Evolutionary conservation across 2,329 filamentous ascomycete genomes (phyloP).

Genomic region (Calonectria multiphialidica): DNA sequence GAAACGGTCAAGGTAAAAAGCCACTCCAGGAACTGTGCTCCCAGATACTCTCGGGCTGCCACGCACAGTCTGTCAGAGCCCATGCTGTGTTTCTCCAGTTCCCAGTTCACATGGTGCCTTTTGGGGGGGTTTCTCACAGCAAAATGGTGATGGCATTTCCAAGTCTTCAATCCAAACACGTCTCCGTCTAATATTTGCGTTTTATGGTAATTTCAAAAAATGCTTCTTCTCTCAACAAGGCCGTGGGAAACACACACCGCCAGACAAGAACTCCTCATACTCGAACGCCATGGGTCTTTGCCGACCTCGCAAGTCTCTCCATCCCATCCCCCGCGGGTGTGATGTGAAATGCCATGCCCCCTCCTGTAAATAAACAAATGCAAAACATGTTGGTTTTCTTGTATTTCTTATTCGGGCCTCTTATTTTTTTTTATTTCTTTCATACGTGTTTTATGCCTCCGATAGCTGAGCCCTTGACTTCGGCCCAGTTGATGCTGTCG

Average conservation of each 20-base stretch:
- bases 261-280: constrained; percentile 40
- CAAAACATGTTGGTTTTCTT: constrained; percentile 14
- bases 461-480: constrained; percentile 87
- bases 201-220: not conserved
- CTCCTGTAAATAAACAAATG: constrained; percentile 31
- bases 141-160: not conserved
- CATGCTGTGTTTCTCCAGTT: not conserved
- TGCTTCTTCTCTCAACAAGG: not conserved
- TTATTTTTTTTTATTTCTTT: not conserved
- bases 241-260: not conserved
- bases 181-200: not conserved
- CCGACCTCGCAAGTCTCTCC: constrained; percentile 4
- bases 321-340: constrained; percentile 18
- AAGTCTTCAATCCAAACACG: not conserved
- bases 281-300: constrained; percentile 42
- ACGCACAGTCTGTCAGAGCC: not conserved
- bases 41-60: not conserved
- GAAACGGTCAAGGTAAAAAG: not conserved
- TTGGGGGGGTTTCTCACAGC: not conserved
- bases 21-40: not conserved
- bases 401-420: not conserved
- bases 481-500: constrained; percentile 89
- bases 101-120: not conserved
- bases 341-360: constrained; percentile 33
- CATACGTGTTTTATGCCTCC: constrained; percentile 84